Percentiles rank a stretch among this genome's conserved stretches.
Evolutionary conservation across 768 basidiomycete species (phyloP).

Genomic region (Pleurotus ostreatus): DNA sequence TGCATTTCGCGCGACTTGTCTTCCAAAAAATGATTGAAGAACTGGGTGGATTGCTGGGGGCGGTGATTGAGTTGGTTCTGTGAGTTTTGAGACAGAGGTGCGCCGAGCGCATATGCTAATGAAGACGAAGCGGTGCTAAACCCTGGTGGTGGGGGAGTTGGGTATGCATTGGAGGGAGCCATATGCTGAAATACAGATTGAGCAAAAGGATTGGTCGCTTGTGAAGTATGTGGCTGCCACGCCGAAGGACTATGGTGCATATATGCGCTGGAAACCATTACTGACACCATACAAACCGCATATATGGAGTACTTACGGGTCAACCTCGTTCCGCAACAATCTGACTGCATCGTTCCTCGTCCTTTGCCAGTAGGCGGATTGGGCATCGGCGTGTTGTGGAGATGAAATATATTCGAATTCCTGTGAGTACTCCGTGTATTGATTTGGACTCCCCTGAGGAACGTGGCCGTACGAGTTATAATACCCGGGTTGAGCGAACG

Average conservation of each 20-base stretch:
- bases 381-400: conserved; percentile 36
- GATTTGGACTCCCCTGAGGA: conserved; percentile 29
- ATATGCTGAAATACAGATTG: conserved; percentile 64
- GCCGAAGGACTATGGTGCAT: conserved; percentile 37
- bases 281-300: neutral
- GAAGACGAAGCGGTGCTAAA: conserved; percentile 69
- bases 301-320: conserved; percentile 34
- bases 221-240: conserved; percentile 47
- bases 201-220: conserved; percentile 54
- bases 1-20: conserved; percentile 46
- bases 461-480: conserved; percentile 33
- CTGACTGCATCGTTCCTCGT: conserved; percentile 58
- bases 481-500: conserved; percentile 57
- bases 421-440: conserved; percentile 66
- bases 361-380: conserved; percentile 61
- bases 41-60: conserved; percentile 56
- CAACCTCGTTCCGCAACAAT: conserved; percentile 51
- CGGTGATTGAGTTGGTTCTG: conserved; percentile 27
- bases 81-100: conserved; percentile 25
- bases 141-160: conserved; percentile 66
- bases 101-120: conserved; percentile 68
- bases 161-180: conserved; percentile 60
- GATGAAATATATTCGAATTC: conserved; percentile 55
- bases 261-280: conserved; percentile 30
- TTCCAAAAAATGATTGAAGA: conserved; percentile 65